Base-by-base conservation (phyloP, 441 rosid species). In the Macaranga tanarius region DNA sequence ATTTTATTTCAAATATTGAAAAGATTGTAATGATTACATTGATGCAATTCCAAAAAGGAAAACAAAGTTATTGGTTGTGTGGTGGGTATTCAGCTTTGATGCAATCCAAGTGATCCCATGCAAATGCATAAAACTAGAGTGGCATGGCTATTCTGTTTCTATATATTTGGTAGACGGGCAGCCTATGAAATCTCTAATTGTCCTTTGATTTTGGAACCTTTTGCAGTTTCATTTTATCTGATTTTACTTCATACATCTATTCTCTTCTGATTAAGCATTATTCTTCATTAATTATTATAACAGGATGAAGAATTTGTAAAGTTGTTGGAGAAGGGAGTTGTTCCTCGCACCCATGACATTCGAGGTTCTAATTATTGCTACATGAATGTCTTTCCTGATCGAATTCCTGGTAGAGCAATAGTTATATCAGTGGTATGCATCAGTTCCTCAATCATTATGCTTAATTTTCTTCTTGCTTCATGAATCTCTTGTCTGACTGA, bases 281-380 rank as follows among this genome's bases (percentile, higher is more conserved):
- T 52, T 54, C 11, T 26, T 17, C 38, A 55, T 44, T 22, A 59
- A 34, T 28, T 34, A 55, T 16, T 65, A 9, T 75, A 59, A 75
- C 82, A 92, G 99, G 83, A 81, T 74, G 98, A 95, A 81, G 98
- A 91, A 71, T 95, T 95, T 65, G 90, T 92, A 6, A 82, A 76
- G 72, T 73, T 92, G 75, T 80, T 95, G 84, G 91, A 84, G 25
- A 82, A 88, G 84, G 97, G 96, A 76, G 83, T 83, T 67, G 87
- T 86, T 65, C 98, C 98, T 62, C 90, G 84, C 52, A 95, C 98
- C 75, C 92, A 84, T 59, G 90, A 87, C 69, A 96, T 91, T 77
- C 86, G 90, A 56, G 97, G 98, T 72, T 95, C 97, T 22, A 91
- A 92, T 82, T 95, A 91, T 75, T 91, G 99, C 77, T 74, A 77